These are phyloP conservation scores for Nitzschia putrida DNA, from an alignment of 108 stramenopile species.

Conservation along the genomic window DNA sequence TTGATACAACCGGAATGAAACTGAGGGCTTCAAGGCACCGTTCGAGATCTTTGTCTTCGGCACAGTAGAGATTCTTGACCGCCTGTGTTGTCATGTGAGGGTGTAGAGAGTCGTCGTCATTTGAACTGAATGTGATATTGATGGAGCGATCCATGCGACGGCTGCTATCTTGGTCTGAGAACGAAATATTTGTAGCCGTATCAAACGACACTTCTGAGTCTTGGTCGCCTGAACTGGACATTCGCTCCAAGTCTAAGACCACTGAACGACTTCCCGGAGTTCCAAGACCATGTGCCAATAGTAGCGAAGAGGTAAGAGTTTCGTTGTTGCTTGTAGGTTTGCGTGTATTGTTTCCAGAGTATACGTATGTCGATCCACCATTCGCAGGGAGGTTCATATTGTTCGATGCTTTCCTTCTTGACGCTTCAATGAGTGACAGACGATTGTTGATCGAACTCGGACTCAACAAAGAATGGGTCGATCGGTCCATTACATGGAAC, in stretches of 20 bases:
- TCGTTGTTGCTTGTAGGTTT: neutral
- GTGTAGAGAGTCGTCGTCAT: neutral
- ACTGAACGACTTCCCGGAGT: conserved; percentile 20
- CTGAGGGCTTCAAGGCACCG: conserved; percentile 62
- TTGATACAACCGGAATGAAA: conserved; percentile 72
- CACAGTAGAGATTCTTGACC: neutral
- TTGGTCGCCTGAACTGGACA: conserved; percentile 17
- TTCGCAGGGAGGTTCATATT: conserved; percentile 11
- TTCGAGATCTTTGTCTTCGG: conserved; percentile 16
- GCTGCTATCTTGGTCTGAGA: neutral
- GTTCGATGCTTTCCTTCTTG: conserved; percentile 41
- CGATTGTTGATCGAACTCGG: conserved; percentile 77
- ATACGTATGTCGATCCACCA: conserved; percentile 19
- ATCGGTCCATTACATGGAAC: conserved; percentile 88
- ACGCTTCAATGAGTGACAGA: conserved; percentile 67
- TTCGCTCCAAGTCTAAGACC: conserved; percentile 24
- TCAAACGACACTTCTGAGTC: conserved; percentile 29
- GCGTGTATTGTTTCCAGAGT: conserved; percentile 15
- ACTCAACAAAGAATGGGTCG: conserved; percentile 75
- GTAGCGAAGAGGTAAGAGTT: conserved; percentile 28
- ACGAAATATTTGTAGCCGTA: neutral
- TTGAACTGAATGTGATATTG: neutral
- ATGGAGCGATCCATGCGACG: neutral
- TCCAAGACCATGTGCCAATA: conserved; percentile 40
- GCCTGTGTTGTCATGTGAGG: neutral